Evolutionary conservation across 2,329 filamentous ascomycete species (phyloP).

Genomic region (Clonostachys solani): DNA sequence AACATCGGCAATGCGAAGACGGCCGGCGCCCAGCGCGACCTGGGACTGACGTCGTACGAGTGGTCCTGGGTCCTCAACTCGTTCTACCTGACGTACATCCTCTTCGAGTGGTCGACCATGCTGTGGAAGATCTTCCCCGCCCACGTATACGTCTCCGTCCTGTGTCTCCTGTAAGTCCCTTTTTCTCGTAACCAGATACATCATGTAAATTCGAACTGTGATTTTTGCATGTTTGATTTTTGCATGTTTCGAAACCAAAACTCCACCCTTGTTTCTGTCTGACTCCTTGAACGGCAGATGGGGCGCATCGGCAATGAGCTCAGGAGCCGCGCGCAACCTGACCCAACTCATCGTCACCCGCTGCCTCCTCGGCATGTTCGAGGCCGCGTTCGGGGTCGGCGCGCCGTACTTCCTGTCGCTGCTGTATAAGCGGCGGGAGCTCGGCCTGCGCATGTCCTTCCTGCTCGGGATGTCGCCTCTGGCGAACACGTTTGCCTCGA

Average conservation of each 20-base stretch:
- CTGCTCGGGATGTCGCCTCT: constrained; percentile 66
- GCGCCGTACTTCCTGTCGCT: constrained; percentile 37
- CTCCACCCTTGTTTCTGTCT: too few relatives aligned
- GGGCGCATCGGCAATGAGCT: background rate
- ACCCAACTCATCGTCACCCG: constrained; percentile 9
- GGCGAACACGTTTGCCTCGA: constrained; percentile 64
- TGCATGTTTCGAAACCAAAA: background rate
- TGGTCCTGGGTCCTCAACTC: constrained; percentile 7
- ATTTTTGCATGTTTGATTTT: background rate
- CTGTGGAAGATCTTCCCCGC: constrained; percentile 7
- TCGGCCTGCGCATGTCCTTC: constrained; percentile 67
- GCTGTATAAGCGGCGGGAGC: constrained; percentile 48
- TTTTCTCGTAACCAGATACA: too few relatives aligned
- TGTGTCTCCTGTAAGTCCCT: constrained; percentile 5
- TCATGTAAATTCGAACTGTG: too few relatives aligned
- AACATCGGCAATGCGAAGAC: constrained; percentile 13
- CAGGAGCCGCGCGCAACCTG: background rate
- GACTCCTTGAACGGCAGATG: background rate
- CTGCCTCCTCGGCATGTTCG: constrained; percentile 29
- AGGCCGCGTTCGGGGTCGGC: constrained; percentile 34
- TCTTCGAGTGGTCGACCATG: constrained; percentile 7
- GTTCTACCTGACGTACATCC: constrained; percentile 8
- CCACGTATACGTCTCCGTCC: constrained; percentile 3
- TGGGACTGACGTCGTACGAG: constrained; percentile 14
- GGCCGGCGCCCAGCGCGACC: constrained; percentile 23